These are phyloP conservation scores for Tricholoma bakamatsutake DNA, from an alignment of 768 basidiomycete genomes.

Conservation along the genomic window DNA sequence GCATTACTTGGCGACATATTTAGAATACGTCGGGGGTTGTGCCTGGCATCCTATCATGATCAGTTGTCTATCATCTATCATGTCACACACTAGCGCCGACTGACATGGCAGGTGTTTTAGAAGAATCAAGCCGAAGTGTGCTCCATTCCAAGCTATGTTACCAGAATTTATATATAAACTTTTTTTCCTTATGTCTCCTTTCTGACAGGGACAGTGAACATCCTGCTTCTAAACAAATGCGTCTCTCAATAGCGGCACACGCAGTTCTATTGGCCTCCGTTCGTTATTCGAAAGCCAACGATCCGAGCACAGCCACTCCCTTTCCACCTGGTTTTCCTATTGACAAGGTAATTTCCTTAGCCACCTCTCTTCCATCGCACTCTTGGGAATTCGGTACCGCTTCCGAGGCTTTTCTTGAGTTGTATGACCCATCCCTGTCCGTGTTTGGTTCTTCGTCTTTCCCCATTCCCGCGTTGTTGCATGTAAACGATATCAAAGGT, in stretches of 20 bases:
- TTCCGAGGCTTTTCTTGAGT: conserved; percentile 22
- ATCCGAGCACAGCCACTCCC: neutral
- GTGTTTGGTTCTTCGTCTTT: conserved; percentile 24
- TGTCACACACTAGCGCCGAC: too few species aligned
- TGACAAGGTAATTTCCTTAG: conserved; percentile 14
- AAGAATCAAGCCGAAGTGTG: too few species aligned
- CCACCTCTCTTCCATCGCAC: conserved; percentile 20
- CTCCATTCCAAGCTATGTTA: too few species aligned
- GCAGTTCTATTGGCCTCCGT: neutral
- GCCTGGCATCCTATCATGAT: too few species aligned
- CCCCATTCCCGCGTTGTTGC: conserved; percentile 13
- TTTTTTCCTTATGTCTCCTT: too few species aligned
- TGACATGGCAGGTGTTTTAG: too few species aligned
- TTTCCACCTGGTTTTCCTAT: conserved; percentile 24
- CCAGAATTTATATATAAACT: too few species aligned
- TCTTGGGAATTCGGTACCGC: conserved; percentile 30
- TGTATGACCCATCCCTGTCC: conserved; percentile 19
- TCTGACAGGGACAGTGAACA: neutral
- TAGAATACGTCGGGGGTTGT: too few species aligned
- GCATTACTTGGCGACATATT: too few species aligned
- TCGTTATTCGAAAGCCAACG: neutral
- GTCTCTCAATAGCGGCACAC: neutral
- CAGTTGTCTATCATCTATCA: too few species aligned
- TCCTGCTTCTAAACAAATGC: neutral
- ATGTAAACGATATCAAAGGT: conserved; percentile 9